Base-by-base conservation (phyloP, 768 basidiomycete genomes). In the Auricularia heimuer region DNA sequence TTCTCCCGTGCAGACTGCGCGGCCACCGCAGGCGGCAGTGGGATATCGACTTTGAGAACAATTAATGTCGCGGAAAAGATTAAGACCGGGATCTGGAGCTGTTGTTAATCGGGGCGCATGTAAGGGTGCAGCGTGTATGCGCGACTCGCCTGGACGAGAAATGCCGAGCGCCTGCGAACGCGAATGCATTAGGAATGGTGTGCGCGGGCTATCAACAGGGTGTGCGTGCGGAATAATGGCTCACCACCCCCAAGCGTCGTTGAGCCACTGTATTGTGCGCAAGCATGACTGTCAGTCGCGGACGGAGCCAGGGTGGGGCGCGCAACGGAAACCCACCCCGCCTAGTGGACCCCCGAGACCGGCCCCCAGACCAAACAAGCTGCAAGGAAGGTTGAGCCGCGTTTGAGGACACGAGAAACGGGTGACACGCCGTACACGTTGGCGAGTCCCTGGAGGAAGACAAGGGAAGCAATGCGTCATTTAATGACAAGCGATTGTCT, bases 371-470 rank as follows among this genome's bases (percentile, higher is more conserved):
- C 94, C 94, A 72, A 85, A 96, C 67, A 92, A 74, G 75, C 91
- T 93, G 70, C 68, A 47, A 63, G 73, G 74, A 3, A 65, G 6
- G 61, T 42, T 51, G 65, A 33, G 42, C 56, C 56, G 34, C 16
- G 54, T 18, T 7, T 7, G 56, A 60, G 29, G 12, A 60, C 56
- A 29, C n/a, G 54, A 0, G 56, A 60, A 33, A 24, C 24, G 34
- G 6, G 24, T 35, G 56, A 29, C 14, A 35, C 34, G 56, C 24
- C 24, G 84, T 69, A 92, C 91, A 94, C 84, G 72, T 94, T 94
- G 39, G 89, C 87, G 80, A 93, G 81, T 64, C 94, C 94, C 74
- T 98, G 96, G 71, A 94, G 96, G 8, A 96, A 75, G 2, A 93
- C 14, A 21, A 51, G 21, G 47, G 47, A 51, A 51, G 47, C 18